Conservation (phyloP, 768 basidiomycete species). For the Naematelia encephala region DNA sequence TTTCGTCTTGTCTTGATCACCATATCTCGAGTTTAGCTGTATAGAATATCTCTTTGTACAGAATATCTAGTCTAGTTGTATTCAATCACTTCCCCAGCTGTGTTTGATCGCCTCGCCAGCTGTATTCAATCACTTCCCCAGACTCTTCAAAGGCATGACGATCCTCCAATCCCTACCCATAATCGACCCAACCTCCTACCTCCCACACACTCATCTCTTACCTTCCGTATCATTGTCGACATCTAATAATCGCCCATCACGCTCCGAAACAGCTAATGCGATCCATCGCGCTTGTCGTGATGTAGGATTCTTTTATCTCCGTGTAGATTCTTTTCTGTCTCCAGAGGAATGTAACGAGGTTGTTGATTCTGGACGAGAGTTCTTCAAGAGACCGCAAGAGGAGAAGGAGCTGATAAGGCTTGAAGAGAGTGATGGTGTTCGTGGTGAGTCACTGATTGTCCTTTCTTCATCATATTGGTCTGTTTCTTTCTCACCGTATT, state of each 20-base stretch:
- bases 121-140: too few relatives aligned
- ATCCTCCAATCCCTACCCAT: slow-evolving; percentile 54
- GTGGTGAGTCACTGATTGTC: slow-evolving; percentile 58
- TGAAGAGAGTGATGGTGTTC: slow-evolving; percentile 65
- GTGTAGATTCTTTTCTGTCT: slow-evolving; percentile 50
- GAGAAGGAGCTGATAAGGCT: slow-evolving; percentile 75
- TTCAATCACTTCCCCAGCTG: too few relatives aligned
- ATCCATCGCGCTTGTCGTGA: slow-evolving; percentile 71
- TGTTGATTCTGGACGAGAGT: slow-evolving; percentile 62
- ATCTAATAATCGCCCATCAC: not conserved
- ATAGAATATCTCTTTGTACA: too few relatives aligned
- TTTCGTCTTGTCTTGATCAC: too few relatives aligned
- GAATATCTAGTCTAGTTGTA: too few relatives aligned
- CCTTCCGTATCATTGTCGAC: slow-evolving; percentile 36
- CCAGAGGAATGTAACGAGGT: slow-evolving; percentile 65
- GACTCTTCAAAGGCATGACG: not conserved
- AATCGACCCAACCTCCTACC: slow-evolving; percentile 68
- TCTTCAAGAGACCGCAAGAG: slow-evolving; percentile 69
- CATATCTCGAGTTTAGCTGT: too few relatives aligned
- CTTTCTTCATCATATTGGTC: not conserved
- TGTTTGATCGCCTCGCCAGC: too few relatives aligned
- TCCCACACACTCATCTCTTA: slow-evolving; percentile 41
- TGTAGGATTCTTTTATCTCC: slow-evolving; percentile 84
- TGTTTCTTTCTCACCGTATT: too few relatives aligned
- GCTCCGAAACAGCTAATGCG: slow-evolving; percentile 44